phyloP scores from a whole-genome alignment of 768 basidiomycete species.

The Termitomyces sp. region DNA sequence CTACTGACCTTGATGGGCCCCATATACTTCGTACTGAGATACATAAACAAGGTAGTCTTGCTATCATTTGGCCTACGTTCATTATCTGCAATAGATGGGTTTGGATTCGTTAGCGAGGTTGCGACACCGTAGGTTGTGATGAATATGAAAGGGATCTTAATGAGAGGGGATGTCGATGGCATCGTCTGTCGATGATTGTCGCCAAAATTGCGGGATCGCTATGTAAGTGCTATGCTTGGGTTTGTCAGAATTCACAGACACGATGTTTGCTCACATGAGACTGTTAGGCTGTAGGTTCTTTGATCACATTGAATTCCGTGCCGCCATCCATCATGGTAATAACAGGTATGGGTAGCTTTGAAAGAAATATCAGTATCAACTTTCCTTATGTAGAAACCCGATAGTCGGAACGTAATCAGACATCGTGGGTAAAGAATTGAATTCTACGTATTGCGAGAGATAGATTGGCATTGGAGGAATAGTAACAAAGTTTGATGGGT shows the following conservation, averaged over 20 bases:
- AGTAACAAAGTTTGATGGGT: too few species aligned
- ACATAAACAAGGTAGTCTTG: background rate
- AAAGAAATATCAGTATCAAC: too few species aligned
- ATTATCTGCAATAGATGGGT: background rate
- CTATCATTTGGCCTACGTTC: conserved; percentile 1
- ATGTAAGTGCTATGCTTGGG: background rate
- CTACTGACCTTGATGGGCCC: conserved; percentile 1
- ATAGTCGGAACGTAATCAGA: too few species aligned
- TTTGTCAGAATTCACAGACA: background rate
- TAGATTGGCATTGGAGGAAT: too few species aligned
- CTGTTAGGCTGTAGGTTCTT: too few species aligned
- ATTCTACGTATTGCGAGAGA: too few species aligned
- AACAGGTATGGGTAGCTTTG: too few species aligned
- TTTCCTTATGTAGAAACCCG: too few species aligned
- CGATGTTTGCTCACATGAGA: background rate
- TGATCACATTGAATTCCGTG: too few species aligned
- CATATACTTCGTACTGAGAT: background rate
- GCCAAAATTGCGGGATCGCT: background rate
- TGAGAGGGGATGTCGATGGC: background rate
- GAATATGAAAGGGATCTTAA: conserved; percentile 8
- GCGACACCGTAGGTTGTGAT: background rate
- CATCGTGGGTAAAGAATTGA: too few species aligned
- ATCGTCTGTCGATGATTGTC: background rate
- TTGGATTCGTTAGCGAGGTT: conserved; percentile 5
- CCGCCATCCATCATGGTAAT: too few species aligned